These are phyloP conservation scores for Trichomonas vaginalis DNA, from an alignment of 208 protist genomes.

Conservation along the genomic window DNA sequence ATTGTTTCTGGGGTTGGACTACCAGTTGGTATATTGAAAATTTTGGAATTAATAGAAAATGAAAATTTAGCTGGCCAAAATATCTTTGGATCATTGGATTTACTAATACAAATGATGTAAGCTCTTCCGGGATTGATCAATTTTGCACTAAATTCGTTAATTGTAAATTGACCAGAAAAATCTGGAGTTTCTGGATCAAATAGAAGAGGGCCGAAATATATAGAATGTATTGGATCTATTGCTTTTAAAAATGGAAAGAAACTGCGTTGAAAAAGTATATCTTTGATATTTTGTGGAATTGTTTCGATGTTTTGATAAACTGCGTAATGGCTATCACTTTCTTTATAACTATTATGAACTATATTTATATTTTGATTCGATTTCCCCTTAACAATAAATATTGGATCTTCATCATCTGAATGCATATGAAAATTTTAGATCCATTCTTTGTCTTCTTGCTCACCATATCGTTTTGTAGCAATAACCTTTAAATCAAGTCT, in stretches of 20 bases:
- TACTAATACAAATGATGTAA: not conserved
- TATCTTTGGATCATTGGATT: not conserved
- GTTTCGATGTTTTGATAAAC: not conserved
- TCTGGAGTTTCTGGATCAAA: not conserved
- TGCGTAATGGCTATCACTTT: not conserved
- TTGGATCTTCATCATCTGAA: no score
- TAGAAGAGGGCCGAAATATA: not conserved
- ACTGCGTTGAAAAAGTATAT: not conserved
- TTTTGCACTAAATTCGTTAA: not conserved
- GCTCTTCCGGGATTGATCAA: not conserved
- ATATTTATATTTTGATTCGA: not conserved
- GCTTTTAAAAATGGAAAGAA: not conserved
- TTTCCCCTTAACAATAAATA: no score
- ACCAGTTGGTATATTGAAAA: not conserved
- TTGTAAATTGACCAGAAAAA: not conserved
- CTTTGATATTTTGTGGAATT: not conserved
- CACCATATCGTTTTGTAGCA: no score
- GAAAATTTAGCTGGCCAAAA: not conserved
- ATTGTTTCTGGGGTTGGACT: not conserved
- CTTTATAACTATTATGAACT: not conserved
- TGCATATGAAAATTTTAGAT: no score
- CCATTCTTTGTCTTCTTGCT: no score
- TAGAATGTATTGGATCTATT: not conserved
- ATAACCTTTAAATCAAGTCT: no score
- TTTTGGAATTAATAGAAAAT: not conserved